Evolutionary conservation across 2,329 filamentous ascomycete genomes (phyloP).

Genomic region (Leptographium radiaticola): DNA sequence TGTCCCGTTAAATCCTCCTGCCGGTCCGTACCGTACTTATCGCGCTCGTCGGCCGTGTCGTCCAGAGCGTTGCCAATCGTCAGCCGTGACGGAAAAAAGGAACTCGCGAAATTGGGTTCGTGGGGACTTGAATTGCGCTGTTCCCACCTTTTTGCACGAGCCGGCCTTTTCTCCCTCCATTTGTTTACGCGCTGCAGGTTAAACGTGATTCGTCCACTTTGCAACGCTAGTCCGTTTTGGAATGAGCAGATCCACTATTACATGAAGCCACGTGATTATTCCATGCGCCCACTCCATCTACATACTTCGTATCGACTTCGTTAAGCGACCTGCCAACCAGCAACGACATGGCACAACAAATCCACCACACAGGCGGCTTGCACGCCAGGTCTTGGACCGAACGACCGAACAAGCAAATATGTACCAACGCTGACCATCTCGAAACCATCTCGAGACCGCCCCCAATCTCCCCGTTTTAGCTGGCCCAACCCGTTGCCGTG

Average conservation of each 20-base stretch:
- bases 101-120: not conserved
- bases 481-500: not conserved
- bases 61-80: not conserved
- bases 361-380: too few relatives aligned
- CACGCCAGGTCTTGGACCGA: not conserved
- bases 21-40: too few relatives aligned
- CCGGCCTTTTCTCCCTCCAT: conserved; percentile 8
- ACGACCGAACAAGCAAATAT: not conserved
- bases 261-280: not conserved
- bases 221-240: conserved; percentile 12
- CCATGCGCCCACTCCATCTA: not conserved
- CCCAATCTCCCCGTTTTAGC: not conserved
- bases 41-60: not conserved
- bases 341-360: too few relatives aligned
- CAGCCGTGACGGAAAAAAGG: not conserved
- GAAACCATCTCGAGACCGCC: not conserved
- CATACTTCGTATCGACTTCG: too few relatives aligned
- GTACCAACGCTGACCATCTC: not conserved
- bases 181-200: conserved; percentile 13
- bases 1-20: too few relatives aligned
- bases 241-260: not conserved
- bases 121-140: not conserved
- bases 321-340: not conserved
- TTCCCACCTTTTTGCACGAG: not conserved
- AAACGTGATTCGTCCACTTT: conserved; percentile 10